A percentile compares a stretch with the other conserved stretches of the same genome.
phyloP scores from a whole-genome alignment of 176 grass and related monocot species.

The Zoysia japonica region DNA sequence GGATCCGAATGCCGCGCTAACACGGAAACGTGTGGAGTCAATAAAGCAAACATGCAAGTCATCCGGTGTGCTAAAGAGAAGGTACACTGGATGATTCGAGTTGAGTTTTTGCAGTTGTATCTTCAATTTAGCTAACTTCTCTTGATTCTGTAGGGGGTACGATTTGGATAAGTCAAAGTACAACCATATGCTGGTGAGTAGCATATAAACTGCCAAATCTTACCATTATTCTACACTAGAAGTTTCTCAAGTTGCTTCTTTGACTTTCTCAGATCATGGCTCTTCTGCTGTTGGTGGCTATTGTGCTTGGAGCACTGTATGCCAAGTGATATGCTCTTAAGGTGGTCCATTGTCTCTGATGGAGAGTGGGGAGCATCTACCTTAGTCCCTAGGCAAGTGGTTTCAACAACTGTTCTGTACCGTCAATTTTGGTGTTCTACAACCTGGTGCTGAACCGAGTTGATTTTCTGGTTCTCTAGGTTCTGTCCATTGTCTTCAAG shows the following conservation, averaged over 20 bases:
- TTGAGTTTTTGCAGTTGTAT: constrained; percentile 27
- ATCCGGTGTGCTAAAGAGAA: constrained; percentile 72
- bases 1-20: constrained; percentile 70
- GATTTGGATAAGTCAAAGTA: constrained; percentile 59
- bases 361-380: not conserved
- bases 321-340: constrained; percentile 30
- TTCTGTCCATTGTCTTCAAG: not conserved
- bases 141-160: constrained; percentile 50
- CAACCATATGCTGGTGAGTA: constrained; percentile 64
- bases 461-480: not conserved
- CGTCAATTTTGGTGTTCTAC: not conserved
- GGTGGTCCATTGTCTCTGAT: not conserved
- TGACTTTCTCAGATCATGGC: constrained; percentile 57
- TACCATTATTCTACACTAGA: not conserved
- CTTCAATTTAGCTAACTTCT: constrained; percentile 1
- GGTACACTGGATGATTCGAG: constrained; percentile 49
- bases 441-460: not conserved
- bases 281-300: constrained; percentile 57
- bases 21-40: constrained; percentile 51
- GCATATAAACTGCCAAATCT: not conserved
- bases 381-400: not conserved
- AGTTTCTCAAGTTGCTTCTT: constrained; percentile 29
- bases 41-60: constrained; percentile 75
- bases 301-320: constrained; percentile 58
- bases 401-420: not conserved